Conservation (phyloP, 2,329 filamentous ascomycete species). For the Aspergillus felis region DNA sequence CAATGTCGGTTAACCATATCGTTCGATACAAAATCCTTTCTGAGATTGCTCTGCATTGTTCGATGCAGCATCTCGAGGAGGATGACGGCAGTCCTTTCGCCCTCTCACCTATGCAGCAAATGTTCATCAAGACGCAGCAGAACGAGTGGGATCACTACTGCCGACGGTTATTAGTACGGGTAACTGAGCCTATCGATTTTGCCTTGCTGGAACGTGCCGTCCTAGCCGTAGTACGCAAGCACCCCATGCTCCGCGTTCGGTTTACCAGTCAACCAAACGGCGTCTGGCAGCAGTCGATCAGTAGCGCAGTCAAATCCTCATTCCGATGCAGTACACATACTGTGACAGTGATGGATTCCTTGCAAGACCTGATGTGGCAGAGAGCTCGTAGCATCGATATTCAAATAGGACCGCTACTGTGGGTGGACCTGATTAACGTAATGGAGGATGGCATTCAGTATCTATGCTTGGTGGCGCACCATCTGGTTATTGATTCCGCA, state of each 20-base stretch:
- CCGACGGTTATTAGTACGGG: neutral
- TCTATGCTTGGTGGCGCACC: neutral
- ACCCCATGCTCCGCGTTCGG: slow-evolving; percentile 4
- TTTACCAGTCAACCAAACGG: neutral
- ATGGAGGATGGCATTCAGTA: neutral
- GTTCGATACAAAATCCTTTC: slow-evolving; percentile 16
- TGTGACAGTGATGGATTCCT: fast-evolving
- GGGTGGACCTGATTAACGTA: neutral
- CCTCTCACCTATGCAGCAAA: neutral
- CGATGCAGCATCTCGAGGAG: neutral
- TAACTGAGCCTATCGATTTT: slow-evolving; percentile 6
- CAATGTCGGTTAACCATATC: too few relatives aligned
- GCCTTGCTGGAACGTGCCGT: neutral
- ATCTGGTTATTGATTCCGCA: neutral
- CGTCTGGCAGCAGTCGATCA: neutral
- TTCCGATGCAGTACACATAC: neutral
- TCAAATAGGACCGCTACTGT: neutral
- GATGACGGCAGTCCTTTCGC: neutral
- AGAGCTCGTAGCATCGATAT: neutral
- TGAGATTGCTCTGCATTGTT: neutral
- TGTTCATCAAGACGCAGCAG: neutral
- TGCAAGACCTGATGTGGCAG: neutral
- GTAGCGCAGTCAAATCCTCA: neutral
- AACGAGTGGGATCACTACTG: neutral
- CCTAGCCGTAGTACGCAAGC: neutral